Evolutionary conservation across 176 grass and related monocot genomes (phyloP), one percentile per base, ranked within the genome.

Genomic region (Chloris gayana): DNA sequence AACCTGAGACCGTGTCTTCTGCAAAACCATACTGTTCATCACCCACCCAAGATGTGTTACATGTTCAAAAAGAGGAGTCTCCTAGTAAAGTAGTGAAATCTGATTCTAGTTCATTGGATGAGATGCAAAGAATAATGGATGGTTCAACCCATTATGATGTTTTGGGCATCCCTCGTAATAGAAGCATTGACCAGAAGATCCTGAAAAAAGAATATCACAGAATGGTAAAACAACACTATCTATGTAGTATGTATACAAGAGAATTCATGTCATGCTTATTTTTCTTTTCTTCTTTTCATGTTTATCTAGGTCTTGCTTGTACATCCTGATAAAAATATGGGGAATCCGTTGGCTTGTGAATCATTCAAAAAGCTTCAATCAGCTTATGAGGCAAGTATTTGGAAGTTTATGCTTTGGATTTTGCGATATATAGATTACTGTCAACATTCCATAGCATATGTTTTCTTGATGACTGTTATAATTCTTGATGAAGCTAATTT

Each of bases 301-400:
- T 70, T 69, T 85, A 14, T 84, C 67, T 88, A 99, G 97, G 85
- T 89, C 58, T 65, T 93, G 27, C 86, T 99, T 90, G 97, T 99
- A 53, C 97, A 99, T 88, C 97, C 97, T 71, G 97, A 99, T 85
- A 99, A 99, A 84, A 99, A 99, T 76, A 93, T 91, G 88, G 93
- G 93, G 38, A 91, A 88, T 82, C 59, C 82, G 38, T 89, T 87
- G 83, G 91, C 97, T 63, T 93, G 91, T 70, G 97, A 99, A 68
- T 96, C 97, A 85, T 99, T 99, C 68, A 99, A 99, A 85, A 99
- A 96, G 85, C 93, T 99, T 91, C 97, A 99, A 42, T 96, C 88
- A 80, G 93, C 97, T 70, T 99, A 96, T 66, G 97, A 99, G 97
- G 97, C 80, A 93, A 89, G 87, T 90, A 22, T 39, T 24, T 83